phyloP scores from a whole-genome alignment of 148 eudicot species.

The Spergularia marina region DNA sequence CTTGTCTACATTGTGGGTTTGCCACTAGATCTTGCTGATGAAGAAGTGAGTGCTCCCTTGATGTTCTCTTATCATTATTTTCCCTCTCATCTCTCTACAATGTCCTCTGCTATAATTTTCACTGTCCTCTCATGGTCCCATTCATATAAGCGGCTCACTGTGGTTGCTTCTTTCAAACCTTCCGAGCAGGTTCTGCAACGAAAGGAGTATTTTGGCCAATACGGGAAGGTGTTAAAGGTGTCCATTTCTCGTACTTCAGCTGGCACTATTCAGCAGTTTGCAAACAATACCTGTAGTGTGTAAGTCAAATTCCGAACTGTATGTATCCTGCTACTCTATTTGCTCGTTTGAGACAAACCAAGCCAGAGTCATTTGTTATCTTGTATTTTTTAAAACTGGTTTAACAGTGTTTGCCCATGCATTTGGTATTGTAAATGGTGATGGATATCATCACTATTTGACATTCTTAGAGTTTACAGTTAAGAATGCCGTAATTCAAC shows the following conservation, averaged over 20 bases:
- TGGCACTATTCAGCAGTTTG: constrained; percentile 88
- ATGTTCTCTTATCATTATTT: constrained; percentile 6
- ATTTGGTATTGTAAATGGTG: neutral
- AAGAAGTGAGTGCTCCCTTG: constrained; percentile 55
- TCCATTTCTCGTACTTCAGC: constrained; percentile 92
- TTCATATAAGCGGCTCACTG: constrained; percentile 2
- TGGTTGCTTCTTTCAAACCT: neutral
- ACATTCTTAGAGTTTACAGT: neutral
- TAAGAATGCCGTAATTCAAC: neutral
- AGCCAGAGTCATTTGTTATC: neutral
- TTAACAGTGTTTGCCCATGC: neutral
- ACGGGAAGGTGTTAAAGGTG: constrained; percentile 93
- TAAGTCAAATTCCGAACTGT: constrained; percentile 35
- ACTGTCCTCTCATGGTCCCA: neutral
- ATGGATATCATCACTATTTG: neutral
- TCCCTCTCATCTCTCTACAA: neutral
- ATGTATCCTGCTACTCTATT: neutral
- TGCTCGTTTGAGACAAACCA: neutral
- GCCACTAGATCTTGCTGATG: constrained; percentile 88
- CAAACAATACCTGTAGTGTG: constrained; percentile 97
- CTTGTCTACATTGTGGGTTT: constrained; percentile 93
- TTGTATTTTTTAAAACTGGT: neutral
- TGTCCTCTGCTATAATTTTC: neutral
- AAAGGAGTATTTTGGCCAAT: constrained; percentile 80
- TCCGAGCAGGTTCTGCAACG: constrained; percentile 72